Evolutionary conservation across 345 rosid species (phyloP).

Genomic region (Eucalyptus sp.): DNA sequence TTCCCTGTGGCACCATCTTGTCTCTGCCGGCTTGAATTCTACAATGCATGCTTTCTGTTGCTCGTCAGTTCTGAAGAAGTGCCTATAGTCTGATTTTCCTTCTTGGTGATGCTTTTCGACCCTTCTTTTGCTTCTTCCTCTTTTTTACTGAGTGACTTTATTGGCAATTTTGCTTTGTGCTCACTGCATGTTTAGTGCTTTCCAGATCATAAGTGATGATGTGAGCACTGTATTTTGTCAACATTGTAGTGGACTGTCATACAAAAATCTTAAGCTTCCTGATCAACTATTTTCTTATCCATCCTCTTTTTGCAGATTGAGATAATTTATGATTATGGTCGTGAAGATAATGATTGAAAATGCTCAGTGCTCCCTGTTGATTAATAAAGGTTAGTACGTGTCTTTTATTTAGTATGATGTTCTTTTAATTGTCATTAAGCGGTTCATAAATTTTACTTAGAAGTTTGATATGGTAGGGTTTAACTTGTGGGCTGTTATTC

Average conservation of each 20-base stretch:
- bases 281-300: neutral
- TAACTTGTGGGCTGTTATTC: neutral
- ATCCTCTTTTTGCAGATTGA: conserved; percentile 61
- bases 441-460: neutral
- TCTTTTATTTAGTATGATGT: neutral
- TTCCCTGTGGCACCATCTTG: neutral
- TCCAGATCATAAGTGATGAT: neutral
- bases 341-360: conserved; percentile 60
- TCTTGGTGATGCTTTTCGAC: neutral
- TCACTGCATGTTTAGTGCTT: neutral
- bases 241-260: neutral
- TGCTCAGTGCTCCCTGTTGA: neutral
- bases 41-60: neutral
- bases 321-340: conserved; percentile 78
- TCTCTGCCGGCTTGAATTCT: neutral
- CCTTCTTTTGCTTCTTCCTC: neutral
- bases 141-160: neutral
- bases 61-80: neutral
- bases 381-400: conserved; percentile 30
- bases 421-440: neutral
- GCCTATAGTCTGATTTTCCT: neutral
- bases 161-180: neutral
- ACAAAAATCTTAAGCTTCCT: neutral
- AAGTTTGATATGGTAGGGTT: neutral
- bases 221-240: neutral